phyloP scores from a whole-genome alignment of 257 asterid species.

The Petunia axillaris region DNA sequence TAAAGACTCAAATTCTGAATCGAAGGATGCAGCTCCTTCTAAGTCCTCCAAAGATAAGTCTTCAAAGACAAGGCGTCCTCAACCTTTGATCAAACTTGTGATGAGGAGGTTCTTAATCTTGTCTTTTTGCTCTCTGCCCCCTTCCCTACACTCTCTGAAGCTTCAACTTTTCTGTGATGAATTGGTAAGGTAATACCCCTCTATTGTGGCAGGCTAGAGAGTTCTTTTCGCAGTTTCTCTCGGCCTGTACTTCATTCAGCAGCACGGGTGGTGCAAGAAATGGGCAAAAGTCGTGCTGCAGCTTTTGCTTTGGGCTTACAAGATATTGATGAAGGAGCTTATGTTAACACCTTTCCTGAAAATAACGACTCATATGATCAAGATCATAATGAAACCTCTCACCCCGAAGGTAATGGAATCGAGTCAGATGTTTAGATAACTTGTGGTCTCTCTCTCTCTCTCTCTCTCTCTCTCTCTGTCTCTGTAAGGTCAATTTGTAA shows the following conservation, averaged over 20 bases:
- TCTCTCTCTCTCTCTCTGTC: neutral
- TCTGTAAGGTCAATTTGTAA: neutral
- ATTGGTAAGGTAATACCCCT: slow-evolving; percentile 12
- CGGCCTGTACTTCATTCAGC: slow-evolving; percentile 98
- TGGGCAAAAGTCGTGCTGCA: slow-evolving; percentile 99
- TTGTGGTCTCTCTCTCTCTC: neutral
- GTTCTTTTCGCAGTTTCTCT: slow-evolving; percentile 93
- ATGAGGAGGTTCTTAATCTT: slow-evolving; percentile 80
- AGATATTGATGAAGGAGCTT: slow-evolving; percentile 92
- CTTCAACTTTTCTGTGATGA: neutral
- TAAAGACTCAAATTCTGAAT: slow-evolving; percentile 67
- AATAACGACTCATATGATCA: slow-evolving; percentile 69
- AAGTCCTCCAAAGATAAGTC: slow-evolving; percentile 81
- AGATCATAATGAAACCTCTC: slow-evolving; percentile 82
- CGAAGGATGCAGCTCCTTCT: slow-evolving; percentile 63
- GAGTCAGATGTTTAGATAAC: slow-evolving; percentile 26
- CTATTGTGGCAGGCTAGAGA: slow-evolving; percentile 69
- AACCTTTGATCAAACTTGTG: slow-evolving; percentile 95
- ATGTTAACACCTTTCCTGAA: slow-evolving; percentile 68
- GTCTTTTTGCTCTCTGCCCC: slow-evolving; percentile 19
- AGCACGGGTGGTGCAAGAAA: slow-evolving; percentile 97
- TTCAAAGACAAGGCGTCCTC: slow-evolving; percentile 84
- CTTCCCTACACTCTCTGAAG: neutral
- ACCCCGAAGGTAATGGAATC: slow-evolving; percentile 72
- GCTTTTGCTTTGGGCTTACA: slow-evolving; percentile 92